A percentile compares a stretch with the other conserved stretches of the same genome.
Evolutionary conservation across 75 land plant species (phyloP).

Genomic region (Cunninghamia lanceolata): DNA sequence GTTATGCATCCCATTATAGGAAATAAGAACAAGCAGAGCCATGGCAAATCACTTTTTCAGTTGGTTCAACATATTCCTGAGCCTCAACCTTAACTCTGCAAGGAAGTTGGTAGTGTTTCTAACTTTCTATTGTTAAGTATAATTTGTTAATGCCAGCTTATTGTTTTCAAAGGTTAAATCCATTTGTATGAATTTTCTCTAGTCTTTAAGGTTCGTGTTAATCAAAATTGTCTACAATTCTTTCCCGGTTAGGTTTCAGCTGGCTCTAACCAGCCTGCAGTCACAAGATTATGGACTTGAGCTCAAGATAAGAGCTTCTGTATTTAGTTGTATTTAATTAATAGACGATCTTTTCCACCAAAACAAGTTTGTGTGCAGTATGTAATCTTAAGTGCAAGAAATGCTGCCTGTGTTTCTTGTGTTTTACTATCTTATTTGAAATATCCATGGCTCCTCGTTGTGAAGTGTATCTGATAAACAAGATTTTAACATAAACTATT

Average conservation of each 20-base stretch:
- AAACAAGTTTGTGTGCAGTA: not conserved
- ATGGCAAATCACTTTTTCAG: not conserved
- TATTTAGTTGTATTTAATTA: not conserved
- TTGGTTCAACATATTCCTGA: not conserved
- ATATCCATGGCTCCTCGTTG: not conserved
- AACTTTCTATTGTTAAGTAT: not conserved
- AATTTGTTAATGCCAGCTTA: not conserved
- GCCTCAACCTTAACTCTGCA: not conserved
- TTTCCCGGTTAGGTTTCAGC: not conserved
- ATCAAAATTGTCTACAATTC: not conserved
- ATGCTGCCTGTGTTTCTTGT: not conserved
- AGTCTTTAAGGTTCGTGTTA: not conserved
- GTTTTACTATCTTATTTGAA: not conserved
- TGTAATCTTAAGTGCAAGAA: not conserved
- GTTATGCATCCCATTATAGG: not conserved
- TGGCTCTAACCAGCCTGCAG: not conserved
- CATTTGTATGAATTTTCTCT: not conserved
- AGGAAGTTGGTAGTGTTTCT: not conserved
- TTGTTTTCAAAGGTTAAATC: not conserved
- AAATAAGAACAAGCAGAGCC: not conserved
- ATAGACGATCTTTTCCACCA: no score
- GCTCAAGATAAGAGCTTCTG: not conserved
- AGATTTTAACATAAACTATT: not conserved
- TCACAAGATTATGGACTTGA: not conserved
- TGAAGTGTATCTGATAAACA: not conserved